Conservation (phyloP, 2,329 filamentous ascomycete species). For the Ophiosphaerella narmari region DNA sequence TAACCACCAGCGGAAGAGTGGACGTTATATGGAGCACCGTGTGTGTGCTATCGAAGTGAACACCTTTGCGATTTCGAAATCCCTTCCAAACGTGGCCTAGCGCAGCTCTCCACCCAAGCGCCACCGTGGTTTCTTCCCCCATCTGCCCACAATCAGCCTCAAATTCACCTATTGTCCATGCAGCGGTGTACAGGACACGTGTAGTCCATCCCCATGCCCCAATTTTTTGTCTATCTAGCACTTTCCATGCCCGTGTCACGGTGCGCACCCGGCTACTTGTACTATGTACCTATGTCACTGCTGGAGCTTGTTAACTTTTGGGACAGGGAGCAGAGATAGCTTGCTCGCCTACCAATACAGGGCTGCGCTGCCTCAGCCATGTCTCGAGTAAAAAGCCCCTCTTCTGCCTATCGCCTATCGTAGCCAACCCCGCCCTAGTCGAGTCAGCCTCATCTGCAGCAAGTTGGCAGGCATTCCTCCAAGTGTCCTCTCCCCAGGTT, state of each 20-base stretch:
- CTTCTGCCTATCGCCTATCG: conserved; percentile 10
- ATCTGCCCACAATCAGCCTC: conserved; percentile 35
- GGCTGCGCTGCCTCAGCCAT: neutral
- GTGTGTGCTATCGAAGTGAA: conserved; percentile 35
- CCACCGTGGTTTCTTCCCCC: conserved; percentile 25
- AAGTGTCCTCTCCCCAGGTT: conserved; percentile 18
- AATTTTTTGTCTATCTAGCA: conserved; percentile 20
- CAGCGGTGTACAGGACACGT: conserved; percentile 39
- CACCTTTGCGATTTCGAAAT: conserved; percentile 35
- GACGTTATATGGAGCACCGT: conserved; percentile 36
- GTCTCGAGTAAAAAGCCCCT: neutral
- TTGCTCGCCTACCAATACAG: neutral
- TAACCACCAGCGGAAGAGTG: conserved; percentile 23
- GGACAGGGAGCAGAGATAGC: neutral
- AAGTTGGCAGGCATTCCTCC: conserved; percentile 1
- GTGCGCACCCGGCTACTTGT: neutral
- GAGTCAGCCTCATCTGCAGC: conserved; percentile 11
- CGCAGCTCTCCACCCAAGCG: conserved; percentile 10
- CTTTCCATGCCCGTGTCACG: neutral
- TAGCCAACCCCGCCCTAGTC: conserved; percentile 11
- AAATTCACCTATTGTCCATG: conserved; percentile 32
- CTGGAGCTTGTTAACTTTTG: neutral
- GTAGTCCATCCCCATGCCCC: conserved; percentile 22
- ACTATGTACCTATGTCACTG: neutral
- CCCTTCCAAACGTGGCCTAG: conserved; percentile 24